Evolutionary conservation across 2,329 filamentous ascomycete genomes (phyloP).

Genomic region (Cladosporium oxysporum): DNA sequence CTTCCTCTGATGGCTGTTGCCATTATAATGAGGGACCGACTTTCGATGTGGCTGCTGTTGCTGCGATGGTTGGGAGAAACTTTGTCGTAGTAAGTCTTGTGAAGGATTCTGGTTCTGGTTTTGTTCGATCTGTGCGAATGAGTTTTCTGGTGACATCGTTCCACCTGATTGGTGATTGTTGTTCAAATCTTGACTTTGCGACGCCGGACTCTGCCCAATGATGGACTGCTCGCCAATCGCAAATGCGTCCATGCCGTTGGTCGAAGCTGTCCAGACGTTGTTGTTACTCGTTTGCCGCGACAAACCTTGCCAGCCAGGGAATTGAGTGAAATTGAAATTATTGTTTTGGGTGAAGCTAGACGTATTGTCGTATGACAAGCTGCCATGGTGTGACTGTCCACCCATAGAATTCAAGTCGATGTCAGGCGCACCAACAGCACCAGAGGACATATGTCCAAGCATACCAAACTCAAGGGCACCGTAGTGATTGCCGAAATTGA

Average conservation of each 20-base stretch:
- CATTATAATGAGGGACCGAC: constrained; percentile 33
- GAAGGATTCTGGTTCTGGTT: constrained; percentile 31
- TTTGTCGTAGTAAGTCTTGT: constrained; percentile 33
- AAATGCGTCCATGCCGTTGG: constrained; percentile 53
- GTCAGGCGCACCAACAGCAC: constrained; percentile 53
- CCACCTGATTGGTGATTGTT: constrained; percentile 38
- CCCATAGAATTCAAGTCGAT: constrained; percentile 36
- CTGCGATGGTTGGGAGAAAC: constrained; percentile 35
- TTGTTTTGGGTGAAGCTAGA: constrained; percentile 27
- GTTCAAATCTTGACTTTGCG: constrained; percentile 52
- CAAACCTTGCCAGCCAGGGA: constrained; percentile 36
- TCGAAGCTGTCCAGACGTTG: constrained; percentile 46
- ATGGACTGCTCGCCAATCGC: constrained; percentile 62
- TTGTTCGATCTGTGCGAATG: constrained; percentile 35
- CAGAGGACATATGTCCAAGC: constrained; percentile 93
- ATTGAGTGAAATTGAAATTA: constrained; percentile 30
- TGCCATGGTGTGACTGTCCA: constrained; percentile 30
- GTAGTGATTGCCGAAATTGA: constrained; percentile 96
- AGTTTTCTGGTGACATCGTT: constrained; percentile 34
- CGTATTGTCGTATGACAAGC: constrained; percentile 34
- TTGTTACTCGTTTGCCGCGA: constrained; percentile 46
- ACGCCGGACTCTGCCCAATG: constrained; percentile 59
- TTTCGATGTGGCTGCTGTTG: constrained; percentile 33
- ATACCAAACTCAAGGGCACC: constrained; percentile 95
- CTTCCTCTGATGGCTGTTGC: constrained; percentile 43